Evolutionary conservation across 768 basidiomycete species (phyloP).

Genomic region (Termitomyces sp.): DNA sequence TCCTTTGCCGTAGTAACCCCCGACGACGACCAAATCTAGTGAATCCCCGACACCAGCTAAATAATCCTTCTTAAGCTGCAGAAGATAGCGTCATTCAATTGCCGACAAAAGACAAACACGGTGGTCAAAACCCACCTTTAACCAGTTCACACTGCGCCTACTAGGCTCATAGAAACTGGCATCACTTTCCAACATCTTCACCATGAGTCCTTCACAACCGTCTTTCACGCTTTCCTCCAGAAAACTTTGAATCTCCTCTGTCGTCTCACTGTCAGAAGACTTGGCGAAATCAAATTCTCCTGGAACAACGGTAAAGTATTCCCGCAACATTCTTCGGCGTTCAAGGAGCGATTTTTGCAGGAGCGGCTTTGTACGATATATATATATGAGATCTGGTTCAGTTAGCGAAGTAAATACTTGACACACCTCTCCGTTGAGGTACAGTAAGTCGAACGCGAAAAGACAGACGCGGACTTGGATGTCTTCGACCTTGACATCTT

Average conservation of each 20-base stretch:
- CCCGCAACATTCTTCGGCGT: slow-evolving; percentile 68
- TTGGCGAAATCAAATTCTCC: slow-evolving; percentile 94
- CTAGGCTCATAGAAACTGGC: slow-evolving; percentile 95
- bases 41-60: slow-evolving; percentile 95
- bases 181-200: slow-evolving; percentile 94
- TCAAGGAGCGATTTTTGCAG: slow-evolving; percentile 69
- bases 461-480: slow-evolving; percentile 95
- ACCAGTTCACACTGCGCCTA: slow-evolving; percentile 93
- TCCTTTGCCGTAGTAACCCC: slow-evolving; percentile 95
- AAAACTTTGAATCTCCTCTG: slow-evolving; percentile 92
- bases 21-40: slow-evolving; percentile 95
- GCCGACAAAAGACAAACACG: neutral
- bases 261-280: slow-evolving; percentile 81
- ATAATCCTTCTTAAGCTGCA: slow-evolving; percentile 97
- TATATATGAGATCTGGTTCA: neutral
- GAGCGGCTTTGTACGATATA: slow-evolving; percentile 53
- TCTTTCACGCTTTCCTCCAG: slow-evolving; percentile 96
- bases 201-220: slow-evolving; percentile 98
- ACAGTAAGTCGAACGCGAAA: slow-evolving; percentile 95
- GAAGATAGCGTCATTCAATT: neutral
- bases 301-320: slow-evolving; percentile 77
- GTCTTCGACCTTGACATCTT: slow-evolving; percentile 97
- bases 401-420: neutral
- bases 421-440: slow-evolving; percentile 90
- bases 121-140: slow-evolving; percentile 61